phyloP scores from a whole-genome alignment of 768 basidiomycete species.

The Termitomyces sp. region DNA sequence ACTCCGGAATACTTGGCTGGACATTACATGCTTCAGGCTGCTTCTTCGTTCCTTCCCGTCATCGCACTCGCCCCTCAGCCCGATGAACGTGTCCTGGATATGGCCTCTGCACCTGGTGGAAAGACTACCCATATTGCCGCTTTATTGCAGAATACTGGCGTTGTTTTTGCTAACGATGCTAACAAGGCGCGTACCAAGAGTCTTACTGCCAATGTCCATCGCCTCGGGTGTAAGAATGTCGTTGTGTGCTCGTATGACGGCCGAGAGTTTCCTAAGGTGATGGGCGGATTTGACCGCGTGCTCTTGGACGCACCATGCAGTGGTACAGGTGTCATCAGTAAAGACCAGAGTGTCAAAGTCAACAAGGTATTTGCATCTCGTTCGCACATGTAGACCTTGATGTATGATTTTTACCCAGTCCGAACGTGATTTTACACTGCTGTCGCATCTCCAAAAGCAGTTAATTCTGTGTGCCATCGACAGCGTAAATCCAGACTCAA shows the following conservation, averaged over 20 bases:
- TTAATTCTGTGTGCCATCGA: conserved; percentile 98
- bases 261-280: conserved; percentile 96
- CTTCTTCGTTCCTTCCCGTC: conserved; percentile 98
- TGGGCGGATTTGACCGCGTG: conserved; percentile 98
- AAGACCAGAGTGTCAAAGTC: conserved; percentile 94
- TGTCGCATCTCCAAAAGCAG: conserved; percentile 98
- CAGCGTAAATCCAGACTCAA: conserved; percentile 85
- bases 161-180: conserved; percentile 95
- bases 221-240: conserved; percentile 97
- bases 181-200: conserved; percentile 95
- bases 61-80: conserved; percentile 93
- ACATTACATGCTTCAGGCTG: conserved; percentile 99
- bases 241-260: conserved; percentile 97
- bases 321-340: conserved; percentile 97
- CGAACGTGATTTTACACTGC: conserved; percentile 90
- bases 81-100: conserved; percentile 91
- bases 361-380: conserved; percentile 71
- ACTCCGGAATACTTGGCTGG: conserved; percentile 99
- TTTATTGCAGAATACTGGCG: conserved; percentile 95
- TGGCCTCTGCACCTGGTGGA: conserved; percentile 98
- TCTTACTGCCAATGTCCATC: conserved; percentile 93
- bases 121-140: conserved; percentile 99
- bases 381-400: neutral
- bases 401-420: conserved; percentile 36
- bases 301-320: conserved; percentile 96